Percentiles rank a stretch among this genome's conserved stretches.
These are phyloP conservation scores for Saccharomyces hybrid DNA, from an alignment of 1,139 yeast species.

Conservation along the genomic window DNA sequence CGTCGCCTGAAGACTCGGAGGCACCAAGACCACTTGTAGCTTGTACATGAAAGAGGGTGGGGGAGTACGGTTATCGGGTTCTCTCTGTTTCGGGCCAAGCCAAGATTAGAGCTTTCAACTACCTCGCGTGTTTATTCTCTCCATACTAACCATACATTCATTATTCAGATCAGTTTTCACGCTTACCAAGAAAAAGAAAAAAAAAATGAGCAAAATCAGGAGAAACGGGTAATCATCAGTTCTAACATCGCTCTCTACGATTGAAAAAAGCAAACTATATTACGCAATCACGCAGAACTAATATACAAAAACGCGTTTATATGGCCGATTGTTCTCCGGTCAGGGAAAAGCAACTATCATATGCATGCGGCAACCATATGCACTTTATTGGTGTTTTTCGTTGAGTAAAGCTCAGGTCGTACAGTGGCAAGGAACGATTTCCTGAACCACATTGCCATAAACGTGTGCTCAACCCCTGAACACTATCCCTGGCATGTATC, in stretches of 20 bases:
- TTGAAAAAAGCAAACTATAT: too few species aligned
- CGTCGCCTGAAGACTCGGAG: constrained; percentile 17
- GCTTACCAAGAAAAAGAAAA: neutral
- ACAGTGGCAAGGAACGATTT: neutral
- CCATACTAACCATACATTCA: too few species aligned
- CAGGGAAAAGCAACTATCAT: too few species aligned
- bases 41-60: constrained; percentile 17
- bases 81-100: neutral
- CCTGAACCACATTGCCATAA: too few species aligned
- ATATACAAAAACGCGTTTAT: too few species aligned
- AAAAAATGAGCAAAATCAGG: neutral
- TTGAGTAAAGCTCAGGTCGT: neutral
- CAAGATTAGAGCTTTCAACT: neutral
- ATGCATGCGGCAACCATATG: too few species aligned
- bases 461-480: too few species aligned
- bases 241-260: neutral
- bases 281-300: too few species aligned
- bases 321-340: neutral
- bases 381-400: neutral
- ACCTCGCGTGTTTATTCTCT: too few species aligned
- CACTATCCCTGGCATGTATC: too few species aligned
- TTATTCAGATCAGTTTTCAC: neutral
- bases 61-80: neutral
- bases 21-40: constrained; percentile 25
- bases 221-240: neutral